A percentile compares a stretch with the other conserved stretches of the same genome.
Evolutionary conservation across 371 early-diverging fungal species (phyloP).

Genomic region (Mucor velutinosus): DNA sequence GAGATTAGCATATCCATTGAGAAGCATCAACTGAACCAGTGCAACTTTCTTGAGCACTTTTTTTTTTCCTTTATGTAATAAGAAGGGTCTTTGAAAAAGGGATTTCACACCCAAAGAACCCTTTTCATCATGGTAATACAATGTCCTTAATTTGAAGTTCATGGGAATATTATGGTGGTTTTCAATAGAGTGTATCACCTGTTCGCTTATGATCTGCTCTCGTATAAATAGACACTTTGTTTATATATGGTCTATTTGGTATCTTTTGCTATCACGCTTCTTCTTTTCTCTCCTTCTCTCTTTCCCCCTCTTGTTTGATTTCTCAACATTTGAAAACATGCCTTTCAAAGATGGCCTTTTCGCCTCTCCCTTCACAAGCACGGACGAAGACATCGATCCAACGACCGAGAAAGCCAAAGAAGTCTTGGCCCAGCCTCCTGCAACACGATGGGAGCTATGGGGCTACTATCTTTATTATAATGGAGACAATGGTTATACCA

Average conservation of each 20-base stretch:
- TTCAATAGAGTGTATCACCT: not conserved
- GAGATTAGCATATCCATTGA: not conserved
- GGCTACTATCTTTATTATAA: conserved; percentile 57
- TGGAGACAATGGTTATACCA: conserved; percentile 53
- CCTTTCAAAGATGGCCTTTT: conserved; percentile 19
- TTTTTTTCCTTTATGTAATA: conserved; percentile 10
- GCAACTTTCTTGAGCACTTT: not conserved
- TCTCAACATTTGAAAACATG: not conserved
- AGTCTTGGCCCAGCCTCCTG: conserved; percentile 40
- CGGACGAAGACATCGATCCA: conserved; percentile 35
- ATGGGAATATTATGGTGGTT: conserved; percentile 4
- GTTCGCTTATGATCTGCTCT: not conserved
- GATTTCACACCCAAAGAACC: not conserved
- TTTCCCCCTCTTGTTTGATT: not conserved
- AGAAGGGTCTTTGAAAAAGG: conserved; percentile 7
- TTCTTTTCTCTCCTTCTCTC: not conserved
- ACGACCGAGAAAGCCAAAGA: conserved; percentile 23
- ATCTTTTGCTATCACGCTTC: not conserved
- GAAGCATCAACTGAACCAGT: not conserved
- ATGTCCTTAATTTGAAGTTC: not conserved
- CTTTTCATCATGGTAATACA: not conserved
- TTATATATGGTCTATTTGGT: not conserved
- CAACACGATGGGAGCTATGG: conserved; percentile 47
- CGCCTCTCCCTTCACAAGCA: conserved; percentile 31
- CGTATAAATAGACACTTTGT: not conserved